phyloP scores from a whole-genome alignment of 1,284 basidiomycete genomes.

The Cryptococcus maquisensis region DNA sequence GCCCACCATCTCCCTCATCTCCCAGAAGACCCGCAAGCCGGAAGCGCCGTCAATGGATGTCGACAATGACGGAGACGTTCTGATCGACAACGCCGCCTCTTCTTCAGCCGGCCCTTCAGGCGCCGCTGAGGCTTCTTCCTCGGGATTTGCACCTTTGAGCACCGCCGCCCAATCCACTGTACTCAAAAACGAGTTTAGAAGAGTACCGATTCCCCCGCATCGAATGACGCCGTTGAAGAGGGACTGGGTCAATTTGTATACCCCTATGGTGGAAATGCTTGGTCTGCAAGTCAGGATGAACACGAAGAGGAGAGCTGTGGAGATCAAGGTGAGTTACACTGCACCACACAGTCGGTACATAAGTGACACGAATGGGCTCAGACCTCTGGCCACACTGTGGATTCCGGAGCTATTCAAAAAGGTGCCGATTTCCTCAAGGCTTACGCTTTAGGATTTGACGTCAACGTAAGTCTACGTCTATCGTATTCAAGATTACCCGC shows the following conservation, averaged over 20 bases:
- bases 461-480: constrained; percentile 61
- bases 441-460: constrained; percentile 88
- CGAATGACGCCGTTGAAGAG: constrained; percentile 96
- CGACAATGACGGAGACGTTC: constrained; percentile 29
- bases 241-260: constrained; percentile 96
- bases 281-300: constrained; percentile 97
- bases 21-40: constrained; percentile 23
- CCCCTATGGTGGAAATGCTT: constrained; percentile 89
- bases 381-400: constrained; percentile 93
- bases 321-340: constrained; percentile 71
- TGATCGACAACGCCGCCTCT: constrained; percentile 21
- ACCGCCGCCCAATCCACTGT: constrained; percentile 27
- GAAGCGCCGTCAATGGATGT: constrained; percentile 18
- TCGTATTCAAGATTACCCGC: not conserved
- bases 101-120: constrained; percentile 4
- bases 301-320: constrained; percentile 77
- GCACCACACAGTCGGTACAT: too few species aligned
- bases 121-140: constrained; percentile 22
- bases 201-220: constrained; percentile 89
- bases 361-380: constrained; percentile 40
- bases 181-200: constrained; percentile 69
- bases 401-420: constrained; percentile 86
- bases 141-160: constrained; percentile 43
- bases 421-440: constrained; percentile 98
- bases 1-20: constrained; percentile 43